Percentiles rank a stretch among this genome's conserved stretches.
Evolutionary conservation across 1,284 basidiomycete genomes (phyloP).

Genomic region (Malassezia slooffiae): DNA sequence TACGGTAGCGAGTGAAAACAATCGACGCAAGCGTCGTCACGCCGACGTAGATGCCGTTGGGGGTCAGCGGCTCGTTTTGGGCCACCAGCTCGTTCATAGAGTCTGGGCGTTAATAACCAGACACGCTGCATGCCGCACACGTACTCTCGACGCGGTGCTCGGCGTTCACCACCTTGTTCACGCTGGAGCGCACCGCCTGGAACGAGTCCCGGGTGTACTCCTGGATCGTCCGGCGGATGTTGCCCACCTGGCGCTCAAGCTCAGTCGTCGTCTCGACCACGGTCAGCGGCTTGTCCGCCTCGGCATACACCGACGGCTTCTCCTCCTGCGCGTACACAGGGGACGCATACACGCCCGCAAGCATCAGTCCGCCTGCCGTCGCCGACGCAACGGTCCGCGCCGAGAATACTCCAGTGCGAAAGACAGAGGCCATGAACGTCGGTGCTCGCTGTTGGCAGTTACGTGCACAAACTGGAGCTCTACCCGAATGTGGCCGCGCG

Average conservation of each 20-base stretch:
- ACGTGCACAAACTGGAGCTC: too few relatives aligned
- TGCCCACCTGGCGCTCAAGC: conserved; percentile 32
- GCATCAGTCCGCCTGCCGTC: too few relatives aligned
- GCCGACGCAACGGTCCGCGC: not conserved
- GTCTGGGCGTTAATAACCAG: conserved; percentile 16
- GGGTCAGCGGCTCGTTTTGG: conserved; percentile 67
- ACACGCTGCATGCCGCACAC: conserved; percentile 12
- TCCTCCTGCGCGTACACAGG: conserved; percentile 7
- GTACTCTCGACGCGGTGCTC: conserved; percentile 36
- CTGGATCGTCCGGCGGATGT: conserved; percentile 22
- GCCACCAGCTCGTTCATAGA: conserved; percentile 53
- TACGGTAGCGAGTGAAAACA: conserved; percentile 67
- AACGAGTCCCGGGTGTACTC: conserved; percentile 18
- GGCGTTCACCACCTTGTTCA: conserved; percentile 30
- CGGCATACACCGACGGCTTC: conserved; percentile 33
- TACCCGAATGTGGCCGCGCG: too few relatives aligned
- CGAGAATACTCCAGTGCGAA: not conserved
- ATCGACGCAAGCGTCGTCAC: conserved; percentile 75
- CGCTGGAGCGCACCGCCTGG: conserved; percentile 15
- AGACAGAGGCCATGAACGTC: too few relatives aligned
- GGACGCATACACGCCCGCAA: too few relatives aligned
- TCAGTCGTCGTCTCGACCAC: conserved; percentile 30
- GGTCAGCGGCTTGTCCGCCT: conserved; percentile 19
- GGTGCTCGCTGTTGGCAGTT: too few relatives aligned
- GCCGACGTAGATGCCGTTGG: conserved; percentile 59